phyloP scores from a whole-genome alignment of 2,329 filamentous ascomycete species.

The Penicillium brevicompactum region DNA sequence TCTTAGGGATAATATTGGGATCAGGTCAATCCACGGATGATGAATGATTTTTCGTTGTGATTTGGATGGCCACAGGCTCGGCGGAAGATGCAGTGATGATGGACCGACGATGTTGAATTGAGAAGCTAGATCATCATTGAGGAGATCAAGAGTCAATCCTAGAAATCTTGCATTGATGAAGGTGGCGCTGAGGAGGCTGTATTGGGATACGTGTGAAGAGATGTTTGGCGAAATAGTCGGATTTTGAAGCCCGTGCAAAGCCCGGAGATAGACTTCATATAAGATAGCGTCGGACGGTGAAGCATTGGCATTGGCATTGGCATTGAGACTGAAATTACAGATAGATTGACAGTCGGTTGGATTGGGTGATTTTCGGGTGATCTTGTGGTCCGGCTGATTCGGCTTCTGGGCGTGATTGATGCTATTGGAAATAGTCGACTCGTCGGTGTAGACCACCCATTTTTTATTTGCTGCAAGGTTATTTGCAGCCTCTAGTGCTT shows the following conservation, averaged over 20 bases:
- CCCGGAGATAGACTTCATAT: background rate
- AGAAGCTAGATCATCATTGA: conserved; percentile 20
- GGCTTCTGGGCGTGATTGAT: background rate
- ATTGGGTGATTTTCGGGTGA: background rate
- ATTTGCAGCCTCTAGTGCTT: conserved; percentile 7
- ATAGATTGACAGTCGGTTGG: too few species aligned
- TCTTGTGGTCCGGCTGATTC: background rate
- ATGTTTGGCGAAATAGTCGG: background rate
- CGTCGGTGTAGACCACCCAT: conserved; percentile 21
- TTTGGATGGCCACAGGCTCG: conserved; percentile 18
- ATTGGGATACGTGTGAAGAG: conserved; percentile 2
- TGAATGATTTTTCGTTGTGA: conserved; percentile 23
- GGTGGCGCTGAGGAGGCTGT: conserved; percentile 15
- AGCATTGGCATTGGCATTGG: too few species aligned
- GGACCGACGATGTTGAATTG: conserved; percentile 20
- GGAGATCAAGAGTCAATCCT: conserved; percentile 13
- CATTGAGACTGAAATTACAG: too few species aligned
- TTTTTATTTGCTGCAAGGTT: background rate
- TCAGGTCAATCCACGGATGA: conserved; percentile 34
- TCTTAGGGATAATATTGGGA: conserved; percentile 27
- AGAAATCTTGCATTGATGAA: conserved; percentile 15
- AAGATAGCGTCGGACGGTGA: background rate
- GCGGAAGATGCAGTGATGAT: conserved; percentile 11
- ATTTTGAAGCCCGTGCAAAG: background rate
- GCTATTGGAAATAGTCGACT: background rate